These are phyloP conservation scores for Tetracladium marchalianum DNA, from an alignment of 495 filamentous ascomycete genomes.

Conservation along the genomic window DNA sequence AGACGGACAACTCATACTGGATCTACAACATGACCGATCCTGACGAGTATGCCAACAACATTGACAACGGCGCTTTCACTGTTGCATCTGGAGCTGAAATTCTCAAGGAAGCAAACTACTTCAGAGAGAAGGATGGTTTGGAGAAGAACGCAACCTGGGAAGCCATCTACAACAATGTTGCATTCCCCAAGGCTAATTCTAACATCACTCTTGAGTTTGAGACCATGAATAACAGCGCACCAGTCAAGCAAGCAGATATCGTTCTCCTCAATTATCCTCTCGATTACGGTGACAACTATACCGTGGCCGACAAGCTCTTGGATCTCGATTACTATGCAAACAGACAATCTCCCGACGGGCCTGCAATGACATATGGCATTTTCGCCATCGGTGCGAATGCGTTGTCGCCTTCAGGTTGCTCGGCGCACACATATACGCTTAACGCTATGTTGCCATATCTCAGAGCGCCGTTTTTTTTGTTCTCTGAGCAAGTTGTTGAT, in stretches of 20 bases:
- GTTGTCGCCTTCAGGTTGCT: conserved; percentile 42
- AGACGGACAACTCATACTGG: conserved; percentile 32
- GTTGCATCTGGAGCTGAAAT: conserved; percentile 35
- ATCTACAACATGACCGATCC: conserved; percentile 70
- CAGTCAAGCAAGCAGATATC: conserved; percentile 52
- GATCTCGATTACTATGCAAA: conserved; percentile 50
- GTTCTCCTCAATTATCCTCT: conserved; percentile 46
- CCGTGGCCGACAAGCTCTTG: conserved; percentile 33
- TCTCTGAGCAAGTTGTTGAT: conserved; percentile 63
- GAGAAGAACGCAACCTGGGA: conserved; percentile 29
- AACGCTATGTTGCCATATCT: conserved; percentile 41
- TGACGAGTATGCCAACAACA: conserved; percentile 38
- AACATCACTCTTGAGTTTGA: conserved; percentile 61
- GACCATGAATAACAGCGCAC: conserved; percentile 43
- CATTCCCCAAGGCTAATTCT: conserved; percentile 25
- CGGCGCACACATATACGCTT: conserved; percentile 44
- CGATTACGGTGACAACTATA: conserved; percentile 44
- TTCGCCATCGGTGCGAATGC: conserved; percentile 45
- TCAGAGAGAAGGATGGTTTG: conserved; percentile 9
- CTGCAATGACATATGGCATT: conserved; percentile 52
- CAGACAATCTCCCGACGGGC: conserved; percentile 45
- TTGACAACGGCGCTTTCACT: conserved; percentile 65
- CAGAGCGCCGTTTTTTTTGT: conserved; percentile 47
- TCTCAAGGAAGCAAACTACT: conserved; percentile 9
- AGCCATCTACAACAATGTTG: conserved; percentile 23